Percentiles rank a stretch among this genome's conserved stretches.
Conservation (phyloP, 768 basidiomycete species). For the Tylopilus rubrobrunneus region DNA sequence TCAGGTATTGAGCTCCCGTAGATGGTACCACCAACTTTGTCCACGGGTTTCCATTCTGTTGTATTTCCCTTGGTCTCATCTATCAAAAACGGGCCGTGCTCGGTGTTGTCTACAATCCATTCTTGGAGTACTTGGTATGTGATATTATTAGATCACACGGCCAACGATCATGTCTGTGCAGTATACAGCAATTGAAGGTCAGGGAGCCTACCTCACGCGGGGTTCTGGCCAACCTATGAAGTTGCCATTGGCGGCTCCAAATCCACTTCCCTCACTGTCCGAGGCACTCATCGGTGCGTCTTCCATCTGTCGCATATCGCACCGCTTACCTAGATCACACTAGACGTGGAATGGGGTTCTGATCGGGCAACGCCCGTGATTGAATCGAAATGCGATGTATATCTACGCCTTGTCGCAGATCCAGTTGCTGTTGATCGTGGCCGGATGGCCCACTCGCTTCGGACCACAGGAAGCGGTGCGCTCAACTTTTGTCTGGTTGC, state of each 20-base stretch:
- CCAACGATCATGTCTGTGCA: slow-evolving; percentile 21
- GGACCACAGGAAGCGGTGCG: slow-evolving; percentile 81
- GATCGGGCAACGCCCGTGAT: slow-evolving; percentile 60
- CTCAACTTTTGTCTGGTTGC: slow-evolving; percentile 84
- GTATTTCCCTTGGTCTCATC: slow-evolving; percentile 91
- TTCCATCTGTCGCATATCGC: not conserved
- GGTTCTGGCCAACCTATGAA: slow-evolving; percentile 40
- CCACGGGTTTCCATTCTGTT: slow-evolving; percentile 82
- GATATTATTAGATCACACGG: not conserved
- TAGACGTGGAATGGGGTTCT: slow-evolving; percentile 87
- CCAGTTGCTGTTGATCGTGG: slow-evolving; percentile 54
- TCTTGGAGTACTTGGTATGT: slow-evolving; percentile 70
- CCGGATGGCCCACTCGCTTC: slow-evolving; percentile 79
- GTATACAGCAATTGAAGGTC: slow-evolving; percentile 76
- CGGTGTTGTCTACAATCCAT: slow-evolving; percentile 93
- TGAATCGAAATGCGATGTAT: slow-evolving; percentile 59
- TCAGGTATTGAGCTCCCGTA: slow-evolving; percentile 23
- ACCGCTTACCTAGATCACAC: not conserved
- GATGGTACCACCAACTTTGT: slow-evolving; percentile 90
- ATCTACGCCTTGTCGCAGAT: slow-evolving; percentile 70
- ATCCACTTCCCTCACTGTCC: slow-evolving; percentile 65
- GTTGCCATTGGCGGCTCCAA: slow-evolving; percentile 63
- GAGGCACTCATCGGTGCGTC: slow-evolving; percentile 62
- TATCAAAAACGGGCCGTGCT: slow-evolving; percentile 77
- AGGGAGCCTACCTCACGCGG: slow-evolving; percentile 71